A percentile compares a stretch with the other conserved stretches of the same genome.
Evolutionary conservation across 345 rosid species (phyloP).

Genomic region (rapeseed (Brassica napus)): Da-Ae NC_063451.1:41081001-41081500

Average conservation of each 20-base stretch:
- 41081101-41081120: not conserved
- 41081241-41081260: not conserved
- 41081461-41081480: not conserved
- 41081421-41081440: not conserved
- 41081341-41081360: not conserved
- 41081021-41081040: conserved; percentile 1
- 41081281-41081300: conserved; percentile 18
- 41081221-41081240: not conserved
- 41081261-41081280: conserved; percentile 23
- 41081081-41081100: not conserved
- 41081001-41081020: conserved; percentile 41
- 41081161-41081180: not conserved
- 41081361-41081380: not conserved
- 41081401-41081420: not conserved
- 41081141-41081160: conserved; percentile 9
- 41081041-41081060: conserved; percentile 35
- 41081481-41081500: not conserved
- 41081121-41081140: conserved; percentile 24
- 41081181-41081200: conserved; percentile 28
- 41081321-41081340: not conserved
- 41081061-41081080: conserved; percentile 41
- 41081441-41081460: not conserved
- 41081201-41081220: conserved; percentile 5
- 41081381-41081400: not conserved
- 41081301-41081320: not conserved